Conservation (phyloP, 306 rosid species). For the Betula pendula region DNA sequence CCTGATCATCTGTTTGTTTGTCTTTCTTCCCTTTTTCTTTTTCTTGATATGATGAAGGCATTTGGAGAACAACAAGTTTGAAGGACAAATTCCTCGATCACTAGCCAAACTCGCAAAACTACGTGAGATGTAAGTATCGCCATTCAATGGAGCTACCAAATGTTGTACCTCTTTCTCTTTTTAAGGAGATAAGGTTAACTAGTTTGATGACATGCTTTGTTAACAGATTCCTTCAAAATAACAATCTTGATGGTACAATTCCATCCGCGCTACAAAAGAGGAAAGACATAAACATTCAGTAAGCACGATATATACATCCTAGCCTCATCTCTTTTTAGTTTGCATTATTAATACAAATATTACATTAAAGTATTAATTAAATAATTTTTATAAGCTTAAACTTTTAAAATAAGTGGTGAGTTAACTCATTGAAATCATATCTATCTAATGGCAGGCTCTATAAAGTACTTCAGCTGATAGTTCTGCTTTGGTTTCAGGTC, state of each 20-base stretch:
- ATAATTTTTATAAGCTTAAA: too few species aligned
- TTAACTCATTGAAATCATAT: too few species aligned
- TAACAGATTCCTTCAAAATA: conserved; percentile 46
- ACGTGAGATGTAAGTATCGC: conserved; percentile 61
- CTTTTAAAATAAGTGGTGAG: too few species aligned
- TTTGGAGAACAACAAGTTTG: conserved; percentile 75
- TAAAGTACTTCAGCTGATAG: neutral
- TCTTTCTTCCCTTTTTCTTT: conserved; percentile 13
- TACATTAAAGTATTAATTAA: neutral
- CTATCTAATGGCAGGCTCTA: neutral
- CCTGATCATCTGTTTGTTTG: conserved; percentile 2
- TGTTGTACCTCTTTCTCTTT: neutral
- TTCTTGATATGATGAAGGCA: conserved; percentile 54
- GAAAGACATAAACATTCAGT: conserved; percentile 41
- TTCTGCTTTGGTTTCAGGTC: conserved; percentile 28
- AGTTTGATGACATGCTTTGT: conserved; percentile 6
- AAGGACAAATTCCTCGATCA: conserved; percentile 65
- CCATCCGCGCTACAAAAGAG: conserved; percentile 23
- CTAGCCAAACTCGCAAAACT: conserved; percentile 48
- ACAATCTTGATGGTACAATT: conserved; percentile 33
- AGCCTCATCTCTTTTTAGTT: neutral
- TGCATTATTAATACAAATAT: neutral
- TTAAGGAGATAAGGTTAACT: neutral
- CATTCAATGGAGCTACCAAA: conserved; percentile 1
- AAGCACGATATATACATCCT: conserved; percentile 33